These are phyloP conservation scores for Beauveria sp. DNA, from an alignment of 2,329 filamentous ascomycete genomes.

Conservation along the genomic window DNA sequence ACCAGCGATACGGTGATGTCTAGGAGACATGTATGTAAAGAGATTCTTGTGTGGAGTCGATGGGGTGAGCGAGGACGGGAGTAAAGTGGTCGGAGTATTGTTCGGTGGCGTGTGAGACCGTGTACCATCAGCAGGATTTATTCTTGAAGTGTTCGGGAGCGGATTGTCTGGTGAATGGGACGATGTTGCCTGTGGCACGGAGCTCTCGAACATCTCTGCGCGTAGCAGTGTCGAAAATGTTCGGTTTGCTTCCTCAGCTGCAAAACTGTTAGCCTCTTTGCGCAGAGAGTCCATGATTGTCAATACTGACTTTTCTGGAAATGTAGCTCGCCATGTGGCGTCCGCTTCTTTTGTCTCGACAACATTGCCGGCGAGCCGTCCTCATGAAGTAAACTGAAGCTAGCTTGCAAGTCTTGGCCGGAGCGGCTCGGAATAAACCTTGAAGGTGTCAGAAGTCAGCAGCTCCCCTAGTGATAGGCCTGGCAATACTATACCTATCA, in stretches of 20 bases:
- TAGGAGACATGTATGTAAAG: conserved; percentile 81
- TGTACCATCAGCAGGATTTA: conserved; percentile 55
- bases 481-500: conserved; percentile 42
- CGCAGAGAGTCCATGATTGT: neutral
- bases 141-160: conserved; percentile 41
- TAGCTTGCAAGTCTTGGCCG: conserved; percentile 87
- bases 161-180: conserved; percentile 53
- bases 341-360: conserved; percentile 75
- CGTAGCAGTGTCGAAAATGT: conserved; percentile 85
- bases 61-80: conserved; percentile 75
- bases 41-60: conserved; percentile 97
- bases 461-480: neutral
- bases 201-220: conserved; percentile 85
- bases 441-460: conserved; percentile 19
- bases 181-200: conserved; percentile 71
- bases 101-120: conserved; percentile 76
- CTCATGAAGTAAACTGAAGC: conserved; percentile 85
- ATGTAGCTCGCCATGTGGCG: conserved; percentile 82
- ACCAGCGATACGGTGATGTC: conserved; percentile 63
- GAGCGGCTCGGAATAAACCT: conserved; percentile 95
- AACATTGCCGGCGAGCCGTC: conserved; percentile 90
- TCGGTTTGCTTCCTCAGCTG: conserved; percentile 86
- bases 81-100: conserved; percentile 48
- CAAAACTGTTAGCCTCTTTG: conserved; percentile 1
- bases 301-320: conserved; percentile 75